These are phyloP conservation scores for Cytospora piceae DNA, from an alignment of 2,329 filamentous ascomycete species.

Conservation along the genomic window DNA sequence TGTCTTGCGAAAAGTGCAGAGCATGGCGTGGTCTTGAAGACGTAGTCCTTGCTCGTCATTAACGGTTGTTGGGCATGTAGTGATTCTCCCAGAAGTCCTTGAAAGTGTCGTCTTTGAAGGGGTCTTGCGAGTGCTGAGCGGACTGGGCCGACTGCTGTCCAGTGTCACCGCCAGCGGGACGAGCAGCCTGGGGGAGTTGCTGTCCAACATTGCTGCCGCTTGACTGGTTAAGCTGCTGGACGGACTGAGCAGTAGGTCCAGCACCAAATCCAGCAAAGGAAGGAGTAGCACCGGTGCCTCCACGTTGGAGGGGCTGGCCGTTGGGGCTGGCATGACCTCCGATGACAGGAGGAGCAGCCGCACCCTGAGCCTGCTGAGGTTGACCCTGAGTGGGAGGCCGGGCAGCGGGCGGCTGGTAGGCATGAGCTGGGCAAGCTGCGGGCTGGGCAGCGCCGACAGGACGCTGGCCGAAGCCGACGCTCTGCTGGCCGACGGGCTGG, in stretches of 20 bases:
- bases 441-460: not conserved
- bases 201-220: not conserved
- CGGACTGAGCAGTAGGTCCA: not conserved
- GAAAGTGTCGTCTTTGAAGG: not conserved
- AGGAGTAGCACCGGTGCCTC: not conserved
- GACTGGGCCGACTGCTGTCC: not conserved
- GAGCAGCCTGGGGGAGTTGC: not conserved
- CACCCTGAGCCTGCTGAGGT: no score
- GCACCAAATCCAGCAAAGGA: not conserved
- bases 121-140: not conserved
- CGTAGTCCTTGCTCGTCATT: not conserved
- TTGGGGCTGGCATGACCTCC: no score
- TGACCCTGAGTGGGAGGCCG: no score
- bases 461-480: not conserved
- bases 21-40: not conserved
- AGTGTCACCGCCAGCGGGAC: not conserved
- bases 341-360: no score
- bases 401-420: not conserved
- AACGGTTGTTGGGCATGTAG: conserved; percentile 3
- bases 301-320: not conserved
- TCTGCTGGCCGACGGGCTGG: not conserved
- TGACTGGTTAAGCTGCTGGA: not conserved
- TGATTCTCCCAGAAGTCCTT: conserved; percentile 12
- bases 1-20: not conserved
- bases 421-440: not conserved